Conservation (phyloP, 306 rosid species). For the Medicago arabica region DNA sequence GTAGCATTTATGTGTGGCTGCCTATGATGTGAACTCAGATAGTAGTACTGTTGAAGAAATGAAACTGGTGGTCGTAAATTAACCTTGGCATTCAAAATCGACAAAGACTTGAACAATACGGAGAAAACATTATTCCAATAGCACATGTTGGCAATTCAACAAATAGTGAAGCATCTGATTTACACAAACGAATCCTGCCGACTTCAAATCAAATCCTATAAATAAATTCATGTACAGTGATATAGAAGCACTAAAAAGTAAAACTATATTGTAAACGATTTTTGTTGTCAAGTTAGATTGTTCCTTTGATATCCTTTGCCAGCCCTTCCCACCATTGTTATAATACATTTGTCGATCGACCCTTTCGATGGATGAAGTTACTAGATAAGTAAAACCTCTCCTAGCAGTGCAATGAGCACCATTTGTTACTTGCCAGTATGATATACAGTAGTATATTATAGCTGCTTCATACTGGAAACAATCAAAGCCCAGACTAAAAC, state of each 20-base stretch:
- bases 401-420: constrained; percentile 41
- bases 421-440: constrained; percentile 5
- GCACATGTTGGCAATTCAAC: constrained; percentile 27
- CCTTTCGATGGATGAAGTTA: constrained; percentile 53
- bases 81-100: background rate
- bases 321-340: constrained; percentile 39
- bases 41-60: background rate
- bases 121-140: background rate
- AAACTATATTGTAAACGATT: background rate
- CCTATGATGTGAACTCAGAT: background rate
- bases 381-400: constrained; percentile 49
- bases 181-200: constrained; percentile 9
- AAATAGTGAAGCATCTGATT: constrained; percentile 24
- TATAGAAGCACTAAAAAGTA: constrained; percentile 11
- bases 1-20: background rate
- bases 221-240: constrained; percentile 43
- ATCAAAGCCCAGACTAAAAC: constrained; percentile 41
- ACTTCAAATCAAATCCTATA: constrained; percentile 19
- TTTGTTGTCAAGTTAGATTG: constrained; percentile 52
- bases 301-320: constrained; percentile 34
- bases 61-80: background rate
- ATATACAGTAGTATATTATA: constrained; percentile 9
- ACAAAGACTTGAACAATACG: background rate
- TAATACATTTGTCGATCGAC: constrained; percentile 49
- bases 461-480: constrained; percentile 37